A percentile compares a stretch with the other conserved stretches of the same genome.
These are phyloP conservation scores for Eucalyptus rudis DNA, from an alignment of 345 rosid species.

Conservation along the genomic window DNA sequence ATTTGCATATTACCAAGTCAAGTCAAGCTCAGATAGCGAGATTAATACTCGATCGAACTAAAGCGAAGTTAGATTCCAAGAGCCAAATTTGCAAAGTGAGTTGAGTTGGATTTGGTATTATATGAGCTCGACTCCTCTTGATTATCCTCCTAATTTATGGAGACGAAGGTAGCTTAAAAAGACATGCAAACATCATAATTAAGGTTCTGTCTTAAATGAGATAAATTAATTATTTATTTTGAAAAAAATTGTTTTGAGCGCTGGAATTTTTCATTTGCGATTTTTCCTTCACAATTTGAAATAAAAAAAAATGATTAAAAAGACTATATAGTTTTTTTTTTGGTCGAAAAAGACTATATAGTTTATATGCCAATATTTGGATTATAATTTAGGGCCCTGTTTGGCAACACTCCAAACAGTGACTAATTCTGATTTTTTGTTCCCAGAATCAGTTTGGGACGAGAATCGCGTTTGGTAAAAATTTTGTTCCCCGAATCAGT, in stretches of 20 bases:
- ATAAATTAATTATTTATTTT: background rate
- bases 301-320: background rate
- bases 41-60: background rate
- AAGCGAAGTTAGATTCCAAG: background rate
- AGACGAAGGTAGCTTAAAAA: background rate
- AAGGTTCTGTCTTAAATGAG: background rate
- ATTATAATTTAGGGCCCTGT: background rate
- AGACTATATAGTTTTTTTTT: too few species aligned
- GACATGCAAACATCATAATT: background rate
- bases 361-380: background rate
- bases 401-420: too few species aligned
- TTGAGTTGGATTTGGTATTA: background rate
- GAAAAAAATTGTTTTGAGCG: background rate
- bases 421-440: too few species aligned
- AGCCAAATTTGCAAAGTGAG: fast-evolving
- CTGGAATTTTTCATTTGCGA: fast-evolving
- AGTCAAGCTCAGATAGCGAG: background rate
- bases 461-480: too few species aligned
- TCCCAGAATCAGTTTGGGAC: too few species aligned
- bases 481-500: too few species aligned
- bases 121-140: background rate
- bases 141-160: background rate
- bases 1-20: background rate
- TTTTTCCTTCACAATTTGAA: background rate
- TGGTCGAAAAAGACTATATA: too few species aligned